phyloP scores from a whole-genome alignment of 495 filamentous ascomycete genomes.

The Tuber microsphaerosporum region DNA sequence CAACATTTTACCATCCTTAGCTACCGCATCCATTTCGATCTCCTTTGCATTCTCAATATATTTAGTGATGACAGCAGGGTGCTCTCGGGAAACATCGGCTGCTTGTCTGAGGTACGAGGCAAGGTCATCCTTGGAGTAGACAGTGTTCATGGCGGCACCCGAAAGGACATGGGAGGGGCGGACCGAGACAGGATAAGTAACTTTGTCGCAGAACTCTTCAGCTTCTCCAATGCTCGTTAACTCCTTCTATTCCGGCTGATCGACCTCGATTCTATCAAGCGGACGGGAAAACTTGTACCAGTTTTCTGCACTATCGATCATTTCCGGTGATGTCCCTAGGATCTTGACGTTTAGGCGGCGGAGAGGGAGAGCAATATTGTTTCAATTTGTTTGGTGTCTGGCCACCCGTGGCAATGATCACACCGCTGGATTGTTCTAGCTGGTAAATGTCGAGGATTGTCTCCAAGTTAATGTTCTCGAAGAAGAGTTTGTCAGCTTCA shows the following conservation, averaged over 20 bases:
- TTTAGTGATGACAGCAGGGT: slow-evolving; percentile 96
- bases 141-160: slow-evolving; percentile 95
- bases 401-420: slow-evolving; percentile 97
- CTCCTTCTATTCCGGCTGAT: slow-evolving; percentile 98
- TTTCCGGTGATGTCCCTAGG: slow-evolving; percentile 90
- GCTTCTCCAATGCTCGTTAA: slow-evolving; percentile 84
- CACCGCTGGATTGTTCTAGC: slow-evolving; percentile 74
- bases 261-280: slow-evolving; percentile 88
- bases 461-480: slow-evolving; percentile 94
- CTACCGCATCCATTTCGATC: slow-evolving; percentile 95
- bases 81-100: slow-evolving; percentile 83
- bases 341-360: slow-evolving; percentile 85
- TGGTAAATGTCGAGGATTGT: slow-evolving; percentile 94
- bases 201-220: slow-evolving; percentile 70
- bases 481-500: slow-evolving; percentile 90
- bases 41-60: slow-evolving; percentile 97
- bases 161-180: slow-evolving; percentile 93
- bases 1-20: slow-evolving; percentile 74
- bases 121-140: slow-evolving; percentile 78
- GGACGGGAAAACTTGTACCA: slow-evolving; percentile 98
- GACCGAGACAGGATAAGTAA: slow-evolving; percentile 87
- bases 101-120: slow-evolving; percentile 83
- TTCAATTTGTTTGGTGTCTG: slow-evolving; percentile 96
- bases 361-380: slow-evolving; percentile 91
- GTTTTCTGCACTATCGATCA: slow-evolving; percentile 98